Percentiles rank a stretch among this genome's conserved stretches.
These are phyloP conservation scores for Flaveria robusta DNA, from an alignment of 129 eudicot genomes.

Conservation along the genomic window DNA sequence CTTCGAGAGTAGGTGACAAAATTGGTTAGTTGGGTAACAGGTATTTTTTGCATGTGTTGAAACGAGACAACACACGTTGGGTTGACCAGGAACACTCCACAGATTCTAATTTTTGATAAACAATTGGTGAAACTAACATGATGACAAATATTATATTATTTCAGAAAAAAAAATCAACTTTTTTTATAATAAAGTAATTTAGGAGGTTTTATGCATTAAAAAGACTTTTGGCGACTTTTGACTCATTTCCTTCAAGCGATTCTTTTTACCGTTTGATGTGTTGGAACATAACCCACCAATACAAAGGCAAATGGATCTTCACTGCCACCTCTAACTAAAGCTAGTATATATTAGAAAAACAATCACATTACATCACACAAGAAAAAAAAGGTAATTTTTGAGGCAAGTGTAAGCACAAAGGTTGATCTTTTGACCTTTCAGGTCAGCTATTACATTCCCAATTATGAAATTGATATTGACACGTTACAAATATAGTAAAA, in stretches of 20 bases:
- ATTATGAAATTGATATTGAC: not conserved
- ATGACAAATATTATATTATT: not conserved
- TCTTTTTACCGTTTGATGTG: not conserved
- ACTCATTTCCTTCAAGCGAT: not conserved
- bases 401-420: constrained; percentile 3
- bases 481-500: not conserved
- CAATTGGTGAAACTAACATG: not conserved
- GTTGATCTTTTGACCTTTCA: not conserved
- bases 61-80: not conserved
- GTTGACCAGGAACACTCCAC: not conserved
- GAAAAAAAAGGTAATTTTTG: not conserved
- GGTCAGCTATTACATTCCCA: not conserved
- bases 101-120: not conserved
- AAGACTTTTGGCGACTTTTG: not conserved
- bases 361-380: not conserved
- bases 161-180: not conserved
- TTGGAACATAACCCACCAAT: too few relatives aligned
- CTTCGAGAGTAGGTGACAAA: too few relatives aligned
- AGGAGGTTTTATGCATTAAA: not conserved
- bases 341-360: too few relatives aligned
- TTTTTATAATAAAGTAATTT: not conserved
- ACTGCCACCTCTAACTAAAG: too few relatives aligned
- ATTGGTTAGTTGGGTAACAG: too few relatives aligned
- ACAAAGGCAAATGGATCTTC: too few relatives aligned
- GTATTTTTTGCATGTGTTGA: not conserved